Base-by-base conservation (phyloP, 371 early-diverging fungal genomes). In the Vairimorpha apis region DNA sequence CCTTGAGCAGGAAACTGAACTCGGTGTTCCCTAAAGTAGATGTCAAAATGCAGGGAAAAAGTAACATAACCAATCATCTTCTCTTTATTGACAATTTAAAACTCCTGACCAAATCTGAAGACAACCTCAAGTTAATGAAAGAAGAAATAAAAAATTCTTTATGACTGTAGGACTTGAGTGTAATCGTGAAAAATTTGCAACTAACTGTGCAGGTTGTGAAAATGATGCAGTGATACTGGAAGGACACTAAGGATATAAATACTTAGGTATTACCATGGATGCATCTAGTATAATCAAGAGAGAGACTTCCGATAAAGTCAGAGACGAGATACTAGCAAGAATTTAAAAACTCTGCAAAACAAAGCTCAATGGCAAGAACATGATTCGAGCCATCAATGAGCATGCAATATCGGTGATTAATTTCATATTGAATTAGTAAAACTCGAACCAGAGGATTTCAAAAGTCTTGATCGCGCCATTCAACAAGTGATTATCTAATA, bases 1-100 rank as follows among this genome's bases (percentile, higher is more conserved):
- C 32, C 7, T 14, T 69, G 25, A 69, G 70, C 35, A 41, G 60
- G 32, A 43, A 25, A 35, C 35, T 69, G 35, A 69, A 69, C 33
- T 18, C 7, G 12, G n/a, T 16, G 18, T 69, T 25, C n/a, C 58
- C 29, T 10, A 58, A 58, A 58, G 58, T 58, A 33, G 58, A 23
- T 25, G 23, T n/a, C n/a, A n/a, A n/a, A n/a, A 49, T 21, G 5
- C 18, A 5, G 14, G 12, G 18, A 49, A 49, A 21, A 14, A 5
- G 5, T 5, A 14, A 10, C 18, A 21, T 49, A 49, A 49, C 49
- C 8, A 49, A 49, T 4, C 13, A 49, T n/a, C 49, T 49, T 49
- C n/a, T n/a, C n/a, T n/a, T 49, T 49, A 49, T 49, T 49, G n/a
- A 49, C 4, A 5, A n/a, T n/a, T 21, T 49, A n/a, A 21, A n/a